A percentile compares a stretch with the other conserved stretches of the same genome.
Conservation (phyloP, 2,329 filamentous ascomycete genomes). For the Ramularia endophylla region DNA sequence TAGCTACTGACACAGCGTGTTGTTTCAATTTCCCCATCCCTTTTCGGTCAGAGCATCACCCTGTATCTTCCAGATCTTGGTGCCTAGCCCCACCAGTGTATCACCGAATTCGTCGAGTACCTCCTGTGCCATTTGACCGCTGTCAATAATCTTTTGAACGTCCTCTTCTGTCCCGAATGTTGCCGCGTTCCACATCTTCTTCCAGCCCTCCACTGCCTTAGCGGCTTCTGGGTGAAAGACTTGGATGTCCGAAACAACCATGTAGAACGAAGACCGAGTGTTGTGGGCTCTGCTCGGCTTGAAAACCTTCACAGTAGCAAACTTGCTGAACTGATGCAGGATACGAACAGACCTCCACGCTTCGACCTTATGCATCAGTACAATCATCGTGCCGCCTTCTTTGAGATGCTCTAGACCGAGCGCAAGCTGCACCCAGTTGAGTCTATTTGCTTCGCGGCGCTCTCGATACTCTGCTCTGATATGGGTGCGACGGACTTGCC, state of each 20-base stretch:
- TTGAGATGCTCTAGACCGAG: constrained; percentile 43
- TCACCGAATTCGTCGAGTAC: constrained; percentile 12
- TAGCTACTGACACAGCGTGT: no score
- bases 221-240: constrained; percentile 1
- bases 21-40: no score
- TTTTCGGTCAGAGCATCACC: constrained; percentile 4
- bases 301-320: constrained; percentile 17
- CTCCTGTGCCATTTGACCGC: constrained; percentile 3
- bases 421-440: constrained; percentile 35
- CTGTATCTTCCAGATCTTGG: constrained; percentile 9
- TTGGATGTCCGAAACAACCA: constrained; percentile 17
- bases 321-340: constrained; percentile 12
- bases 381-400: constrained; percentile 46
- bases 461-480: constrained; percentile 22
- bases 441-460: constrained; percentile 16
- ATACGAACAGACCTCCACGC: constrained; percentile 6
- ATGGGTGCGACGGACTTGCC: constrained; percentile 38
- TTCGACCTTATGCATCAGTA: constrained; percentile 48
- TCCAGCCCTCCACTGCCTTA: constrained; percentile 9
- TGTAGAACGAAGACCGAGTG: constrained; percentile 21
- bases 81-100: constrained; percentile 4
- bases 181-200: constrained; percentile 8
- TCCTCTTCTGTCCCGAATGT: constrained; percentile 12
- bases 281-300: constrained; percentile 16
- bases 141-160: not conserved